phyloP scores from a whole-genome alignment of 805 yeast genomes.

The Candida pini region DNA sequence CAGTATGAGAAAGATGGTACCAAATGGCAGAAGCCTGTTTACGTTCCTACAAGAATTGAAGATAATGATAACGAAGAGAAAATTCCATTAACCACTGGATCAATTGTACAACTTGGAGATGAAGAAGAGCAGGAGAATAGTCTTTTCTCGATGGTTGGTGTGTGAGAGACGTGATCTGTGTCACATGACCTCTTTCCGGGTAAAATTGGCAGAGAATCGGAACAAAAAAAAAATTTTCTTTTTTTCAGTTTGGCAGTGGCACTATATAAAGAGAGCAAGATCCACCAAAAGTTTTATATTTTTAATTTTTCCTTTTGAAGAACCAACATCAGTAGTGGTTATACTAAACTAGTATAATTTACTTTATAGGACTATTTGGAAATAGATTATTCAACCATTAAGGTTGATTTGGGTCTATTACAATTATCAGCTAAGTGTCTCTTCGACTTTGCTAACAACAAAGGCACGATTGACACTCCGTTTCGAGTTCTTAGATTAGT shows the following conservation, averaged over 20 bases:
- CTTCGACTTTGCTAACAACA: slow-evolving; percentile 70
- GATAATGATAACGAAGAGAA: slow-evolving; percentile 1
- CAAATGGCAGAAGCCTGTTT: slow-evolving; percentile 45
- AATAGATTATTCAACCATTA: slow-evolving; percentile 35
- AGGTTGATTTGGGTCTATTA: slow-evolving; percentile 29
- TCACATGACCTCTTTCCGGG: too few relatives aligned
- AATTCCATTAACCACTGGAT: slow-evolving; percentile 10
- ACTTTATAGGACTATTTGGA: slow-evolving; percentile 45
- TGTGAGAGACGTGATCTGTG: too few relatives aligned
- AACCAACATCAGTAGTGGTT: slow-evolving; percentile 69
- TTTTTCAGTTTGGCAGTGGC: slow-evolving; percentile 1
- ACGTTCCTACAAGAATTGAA: slow-evolving; percentile 6
- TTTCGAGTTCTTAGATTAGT: slow-evolving; percentile 68
- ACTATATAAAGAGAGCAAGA: too few relatives aligned
- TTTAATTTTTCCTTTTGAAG: slow-evolving; percentile 22
- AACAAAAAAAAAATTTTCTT: slow-evolving; percentile 4
- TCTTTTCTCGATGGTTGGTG: slow-evolving; percentile 24
- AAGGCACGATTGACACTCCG: slow-evolving; percentile 69
- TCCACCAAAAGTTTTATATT: background rate
- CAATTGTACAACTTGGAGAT: slow-evolving; percentile 28
- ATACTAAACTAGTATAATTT: slow-evolving; percentile 66
- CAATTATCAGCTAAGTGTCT: slow-evolving; percentile 57
- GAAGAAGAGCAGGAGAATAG: slow-evolving; percentile 26
- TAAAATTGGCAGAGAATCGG: too few relatives aligned
- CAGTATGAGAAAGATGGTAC: slow-evolving; percentile 50